These are phyloP conservation scores for Mortierella sp. DNA, from an alignment of 371 early-diverging fungal species.

Conservation along the genomic window DNA sequence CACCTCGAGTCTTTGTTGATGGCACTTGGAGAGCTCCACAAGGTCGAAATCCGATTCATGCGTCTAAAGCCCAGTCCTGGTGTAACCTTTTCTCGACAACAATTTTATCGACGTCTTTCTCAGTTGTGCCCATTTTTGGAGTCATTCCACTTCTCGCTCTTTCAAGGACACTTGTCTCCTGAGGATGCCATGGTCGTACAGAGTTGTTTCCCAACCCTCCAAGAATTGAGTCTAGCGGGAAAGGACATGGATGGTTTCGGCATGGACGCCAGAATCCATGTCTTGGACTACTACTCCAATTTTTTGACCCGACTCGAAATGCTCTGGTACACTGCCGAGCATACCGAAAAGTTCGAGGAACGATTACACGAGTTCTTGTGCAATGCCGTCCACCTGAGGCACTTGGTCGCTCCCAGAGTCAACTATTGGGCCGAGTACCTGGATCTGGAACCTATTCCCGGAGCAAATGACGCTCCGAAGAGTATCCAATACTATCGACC, in stretches of 20 bases:
- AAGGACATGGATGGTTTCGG: conserved; percentile 1
- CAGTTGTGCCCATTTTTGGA: not conserved
- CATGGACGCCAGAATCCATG: not conserved
- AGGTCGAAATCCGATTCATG: conserved; percentile 8
- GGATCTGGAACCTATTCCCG: conserved; percentile 5
- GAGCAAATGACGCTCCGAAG: not conserved
- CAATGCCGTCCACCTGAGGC: conserved; percentile 3
- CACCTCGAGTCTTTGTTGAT: not conserved
- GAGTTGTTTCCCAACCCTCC: not conserved
- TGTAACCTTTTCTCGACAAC: not conserved
- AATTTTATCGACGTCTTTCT: not conserved
- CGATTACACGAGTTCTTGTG: conserved; percentile 6
- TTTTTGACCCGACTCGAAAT: conserved; percentile 10
- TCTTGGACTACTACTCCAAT: conserved; percentile 6
- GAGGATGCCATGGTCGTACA: not conserved
- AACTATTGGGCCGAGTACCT: conserved; percentile 10
- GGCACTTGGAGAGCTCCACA: not conserved
- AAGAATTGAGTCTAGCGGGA: not conserved
- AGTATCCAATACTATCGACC: not conserved
- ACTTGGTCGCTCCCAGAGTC: conserved; percentile 14
- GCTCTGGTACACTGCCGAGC: not conserved
- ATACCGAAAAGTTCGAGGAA: not conserved
- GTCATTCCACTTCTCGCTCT: conserved; percentile 5
- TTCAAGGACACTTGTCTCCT: not conserved
- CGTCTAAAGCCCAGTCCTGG: not conserved